phyloP scores from a whole-genome alignment of 352 stramenopile genomes.

The Plasmopara viticola region DNA sequence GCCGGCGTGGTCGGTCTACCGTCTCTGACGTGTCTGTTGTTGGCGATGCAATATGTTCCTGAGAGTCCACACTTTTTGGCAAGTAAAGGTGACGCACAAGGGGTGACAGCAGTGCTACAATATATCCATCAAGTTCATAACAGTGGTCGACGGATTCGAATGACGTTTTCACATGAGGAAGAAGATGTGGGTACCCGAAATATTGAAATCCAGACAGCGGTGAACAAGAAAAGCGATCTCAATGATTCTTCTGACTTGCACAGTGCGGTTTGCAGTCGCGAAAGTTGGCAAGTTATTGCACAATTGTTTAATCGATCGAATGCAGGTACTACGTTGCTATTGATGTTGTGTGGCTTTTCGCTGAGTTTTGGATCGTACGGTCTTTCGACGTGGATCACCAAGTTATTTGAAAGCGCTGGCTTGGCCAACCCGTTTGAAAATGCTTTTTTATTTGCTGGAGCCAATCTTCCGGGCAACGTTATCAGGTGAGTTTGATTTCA shows the following conservation, averaged over 20 bases:
- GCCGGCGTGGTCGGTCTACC: constrained; percentile 66
- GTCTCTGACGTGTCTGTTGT: constrained; percentile 56
- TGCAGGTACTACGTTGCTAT: constrained; percentile 39
- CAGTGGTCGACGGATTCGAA: constrained; percentile 42
- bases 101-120: constrained; percentile 48
- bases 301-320: constrained; percentile 48
- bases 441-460: constrained; percentile 87
- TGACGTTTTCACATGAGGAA: constrained; percentile 63
- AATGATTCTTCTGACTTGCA: constrained; percentile 5
- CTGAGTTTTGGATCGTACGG: constrained; percentile 90
- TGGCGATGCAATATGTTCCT: constrained; percentile 64
- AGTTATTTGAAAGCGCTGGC: constrained; percentile 82
- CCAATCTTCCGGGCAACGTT: constrained; percentile 89
- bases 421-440: constrained; percentile 90
- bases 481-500: constrained; percentile 33
- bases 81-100: constrained; percentile 51
- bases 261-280: constrained; percentile 46
- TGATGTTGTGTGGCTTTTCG: constrained; percentile 65
- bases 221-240: background rate
- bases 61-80: constrained; percentile 79
- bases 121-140: constrained; percentile 54
- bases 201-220: constrained; percentile 5
- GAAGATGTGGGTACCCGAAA: constrained; percentile 25
- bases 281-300: constrained; percentile 38
- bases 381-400: constrained; percentile 92